Percentiles rank a stretch among this genome's conserved stretches.
These are phyloP conservation scores for Trichoderma sp. DNA, from an alignment of 2,329 filamentous ascomycete genomes.

Conservation along the genomic window DNA sequence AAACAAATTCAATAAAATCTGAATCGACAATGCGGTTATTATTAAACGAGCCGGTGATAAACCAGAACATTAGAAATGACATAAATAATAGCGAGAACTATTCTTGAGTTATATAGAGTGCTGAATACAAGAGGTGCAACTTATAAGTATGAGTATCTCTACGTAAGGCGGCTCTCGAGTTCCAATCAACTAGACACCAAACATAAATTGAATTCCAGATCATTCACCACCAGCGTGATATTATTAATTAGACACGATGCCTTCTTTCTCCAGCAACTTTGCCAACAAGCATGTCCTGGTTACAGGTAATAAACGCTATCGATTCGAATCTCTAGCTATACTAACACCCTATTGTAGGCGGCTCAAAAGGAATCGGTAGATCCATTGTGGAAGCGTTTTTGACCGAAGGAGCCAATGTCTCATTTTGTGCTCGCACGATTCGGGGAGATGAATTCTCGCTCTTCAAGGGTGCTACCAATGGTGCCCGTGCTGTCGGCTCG, in stretches of 20 bases:
- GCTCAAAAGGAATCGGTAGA: constrained; percentile 28
- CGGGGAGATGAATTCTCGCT: constrained; percentile 25
- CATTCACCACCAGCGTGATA: background rate
- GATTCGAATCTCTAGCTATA: background rate
- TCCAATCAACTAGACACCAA: background rate
- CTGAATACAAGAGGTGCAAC: background rate
- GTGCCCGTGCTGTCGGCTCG: constrained; percentile 23
- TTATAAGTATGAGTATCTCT: background rate
- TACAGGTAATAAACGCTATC: background rate
- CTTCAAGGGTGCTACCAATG: constrained; percentile 15
- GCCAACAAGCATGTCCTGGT: background rate
- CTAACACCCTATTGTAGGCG: constrained; percentile 19
- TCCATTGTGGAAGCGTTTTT: constrained; percentile 25
- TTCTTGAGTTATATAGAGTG: background rate
- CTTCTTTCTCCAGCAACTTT: background rate
- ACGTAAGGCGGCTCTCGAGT: rapidly evolving
- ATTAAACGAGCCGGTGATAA: background rate
- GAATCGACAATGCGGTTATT: background rate
- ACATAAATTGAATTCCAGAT: too few relatives aligned
- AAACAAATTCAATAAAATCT: background rate
- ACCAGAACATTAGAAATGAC: background rate
- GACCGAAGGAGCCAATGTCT: constrained; percentile 29
- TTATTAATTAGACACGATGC: background rate
- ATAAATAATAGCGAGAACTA: too few relatives aligned
- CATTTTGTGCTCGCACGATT: constrained; percentile 26